Evolutionary conservation across 2,329 filamentous ascomycete species (phyloP), one percentile per base, ranked within the genome.

Genomic region (Catunica adiposa): DNA sequence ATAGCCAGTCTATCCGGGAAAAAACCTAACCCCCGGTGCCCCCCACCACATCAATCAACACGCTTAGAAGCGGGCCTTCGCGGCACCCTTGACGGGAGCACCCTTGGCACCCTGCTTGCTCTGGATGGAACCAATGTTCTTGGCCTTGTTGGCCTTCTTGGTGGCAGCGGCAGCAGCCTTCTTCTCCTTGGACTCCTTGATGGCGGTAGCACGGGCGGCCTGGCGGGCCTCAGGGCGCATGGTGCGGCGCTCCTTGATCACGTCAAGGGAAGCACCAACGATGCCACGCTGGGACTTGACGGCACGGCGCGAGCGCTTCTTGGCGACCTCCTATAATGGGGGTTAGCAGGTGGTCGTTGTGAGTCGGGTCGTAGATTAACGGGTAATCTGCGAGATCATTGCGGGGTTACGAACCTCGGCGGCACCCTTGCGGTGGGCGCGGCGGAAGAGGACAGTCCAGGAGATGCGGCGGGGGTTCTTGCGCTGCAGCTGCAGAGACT

Each of bases 131-230:
- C 74, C 72, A 64, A 79, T 77, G 77, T 89, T 80, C 86, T 97
- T 97, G 67, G 92, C 92, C 88, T 98, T 98, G 77, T 97, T 89
- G 59, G 87, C 86, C 86, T 97, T 98, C 88, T 97, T 98, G 73
- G 82, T 83, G 71, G 82, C 86, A 74, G 87, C 83, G 61, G 82
- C 79, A 62, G 82, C 89, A 63, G 83, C 77, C 80, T 94, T 94
- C 89, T 97, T 96, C 73, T 94, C 89, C 86, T 98, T 98, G 77
- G 83, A 86, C 71, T 94, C 89, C 80, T 90, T 90, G 78, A 97
- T 89, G 72, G 92, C 90, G 66, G 83, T 78, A 65, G 79, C 77
- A 70, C 92, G 90, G 70, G 89, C 89, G 68, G 92, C 92, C 67
- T 82, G 79, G 72, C 92, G 89, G 71, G 89, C 90, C 79, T 97